These are phyloP conservation scores for Dicorynia guianensis DNA, from an alignment of 306 rosid species.

Conservation along the genomic window DNA sequence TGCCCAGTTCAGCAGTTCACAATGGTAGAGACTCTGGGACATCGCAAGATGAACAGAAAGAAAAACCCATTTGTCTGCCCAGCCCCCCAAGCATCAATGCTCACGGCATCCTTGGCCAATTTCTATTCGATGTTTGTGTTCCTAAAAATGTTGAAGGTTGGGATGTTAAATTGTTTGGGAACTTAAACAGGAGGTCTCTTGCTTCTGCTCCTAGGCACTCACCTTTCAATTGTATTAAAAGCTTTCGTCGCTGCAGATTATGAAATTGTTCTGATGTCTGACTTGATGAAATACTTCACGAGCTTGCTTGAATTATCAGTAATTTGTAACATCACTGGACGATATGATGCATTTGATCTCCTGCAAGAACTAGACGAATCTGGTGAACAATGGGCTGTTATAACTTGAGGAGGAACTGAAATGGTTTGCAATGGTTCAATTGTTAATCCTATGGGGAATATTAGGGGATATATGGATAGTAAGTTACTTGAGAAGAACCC, in stretches of 20 bases:
- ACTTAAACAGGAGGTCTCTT: conserved; percentile 61
- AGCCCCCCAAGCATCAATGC: conserved; percentile 65
- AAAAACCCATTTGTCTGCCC: conserved; percentile 53
- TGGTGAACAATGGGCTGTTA: conserved; percentile 22
- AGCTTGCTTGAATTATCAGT: conserved; percentile 21
- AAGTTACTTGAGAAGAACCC: not conserved
- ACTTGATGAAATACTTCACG: conserved; percentile 33
- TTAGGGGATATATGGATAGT: not conserved
- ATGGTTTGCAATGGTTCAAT: conserved; percentile 33
- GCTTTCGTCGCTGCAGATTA: conserved; percentile 74
- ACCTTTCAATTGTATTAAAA: conserved; percentile 60
- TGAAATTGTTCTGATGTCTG: conserved; percentile 36
- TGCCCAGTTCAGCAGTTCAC: conserved; percentile 62
- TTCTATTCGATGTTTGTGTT: conserved; percentile 74
- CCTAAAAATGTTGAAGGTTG: conserved; percentile 79
- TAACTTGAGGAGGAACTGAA: conserved; percentile 28
- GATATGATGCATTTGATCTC: conserved; percentile 12
- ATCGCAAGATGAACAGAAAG: conserved; percentile 57
- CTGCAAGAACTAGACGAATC: not conserved
- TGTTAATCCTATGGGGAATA: conserved; percentile 7
- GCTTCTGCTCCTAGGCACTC: conserved; percentile 67
- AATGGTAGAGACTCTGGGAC: conserved; percentile 43
- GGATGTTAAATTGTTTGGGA: conserved; percentile 52
- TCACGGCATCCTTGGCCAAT: conserved; percentile 71
- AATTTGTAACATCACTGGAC: conserved; percentile 33